phyloP scores from a whole-genome alignment of 352 stramenopile genomes.

The Pythium graminicola region DNA sequence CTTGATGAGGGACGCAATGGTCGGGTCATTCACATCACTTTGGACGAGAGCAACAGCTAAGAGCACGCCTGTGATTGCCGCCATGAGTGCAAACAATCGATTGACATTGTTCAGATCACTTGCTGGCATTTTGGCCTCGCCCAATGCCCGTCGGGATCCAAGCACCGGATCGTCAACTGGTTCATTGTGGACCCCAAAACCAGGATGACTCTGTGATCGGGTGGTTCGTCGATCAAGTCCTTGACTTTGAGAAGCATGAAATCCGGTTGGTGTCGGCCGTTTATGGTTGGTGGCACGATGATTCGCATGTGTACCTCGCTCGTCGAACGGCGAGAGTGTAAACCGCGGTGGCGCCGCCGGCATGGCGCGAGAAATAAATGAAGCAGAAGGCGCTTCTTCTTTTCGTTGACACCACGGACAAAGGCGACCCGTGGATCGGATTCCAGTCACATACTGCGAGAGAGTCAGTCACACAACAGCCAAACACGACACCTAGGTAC shows the following conservation, averaged over 20 bases:
- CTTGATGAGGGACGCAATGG: constrained; percentile 19
- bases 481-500: not conserved
- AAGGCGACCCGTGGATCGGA: too few relatives aligned
- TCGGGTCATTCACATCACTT: constrained; percentile 10
- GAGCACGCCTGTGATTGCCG: constrained; percentile 17
- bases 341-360: constrained; percentile 15
- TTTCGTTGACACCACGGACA: constrained; percentile 1
- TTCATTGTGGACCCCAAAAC: too few relatives aligned
- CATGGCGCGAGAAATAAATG: constrained; percentile 1
- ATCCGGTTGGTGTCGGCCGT: constrained; percentile 3
- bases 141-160: constrained; percentile 15
- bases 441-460: not conserved
- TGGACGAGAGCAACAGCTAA: constrained; percentile 23
- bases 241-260: not conserved
- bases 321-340: constrained; percentile 9
- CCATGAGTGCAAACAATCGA: constrained; percentile 11
- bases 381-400: not conserved
- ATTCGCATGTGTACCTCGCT: not conserved
- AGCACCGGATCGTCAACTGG: constrained; percentile 13
- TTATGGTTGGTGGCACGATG: constrained; percentile 6
- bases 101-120: constrained; percentile 24
- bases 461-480: constrained; percentile 7
- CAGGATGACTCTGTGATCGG: too few relatives aligned
- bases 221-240: not conserved
- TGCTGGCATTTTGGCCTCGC: constrained; percentile 10